Evolutionary conservation across 2,329 filamentous ascomycete genomes (phyloP).

Genomic region (Diplocarpon rosae): DNA sequence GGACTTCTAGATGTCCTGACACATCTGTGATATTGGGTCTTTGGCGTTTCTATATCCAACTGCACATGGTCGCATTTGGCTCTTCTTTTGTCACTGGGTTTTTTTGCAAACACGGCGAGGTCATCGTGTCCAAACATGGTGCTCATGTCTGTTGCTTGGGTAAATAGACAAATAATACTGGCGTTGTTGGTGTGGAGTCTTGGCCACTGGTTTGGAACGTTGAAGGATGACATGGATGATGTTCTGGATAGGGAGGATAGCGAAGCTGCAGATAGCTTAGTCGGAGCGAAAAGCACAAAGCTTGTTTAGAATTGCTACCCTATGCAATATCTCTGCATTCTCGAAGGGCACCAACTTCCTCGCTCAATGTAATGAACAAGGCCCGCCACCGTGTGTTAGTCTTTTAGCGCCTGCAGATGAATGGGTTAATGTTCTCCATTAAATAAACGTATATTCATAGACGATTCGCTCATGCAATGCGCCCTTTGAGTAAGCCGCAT

Average conservation of each 20-base stretch:
- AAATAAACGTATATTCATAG: too few relatives aligned
- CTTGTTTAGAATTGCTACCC: too few relatives aligned
- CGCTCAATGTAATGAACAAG: not conserved
- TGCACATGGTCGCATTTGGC: slow-evolving; percentile 18
- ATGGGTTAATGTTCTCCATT: too few relatives aligned
- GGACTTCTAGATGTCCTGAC: slow-evolving; percentile 63
- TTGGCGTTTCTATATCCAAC: slow-evolving; percentile 13
- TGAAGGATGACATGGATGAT: not conserved
- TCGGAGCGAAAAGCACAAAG: too few relatives aligned
- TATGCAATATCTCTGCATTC: too few relatives aligned
- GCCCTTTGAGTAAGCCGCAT: not conserved
- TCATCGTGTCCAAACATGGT: slow-evolving; percentile 19
- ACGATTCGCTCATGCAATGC: too few relatives aligned
- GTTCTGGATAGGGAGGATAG: slow-evolving; percentile 8
- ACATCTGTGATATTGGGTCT: slow-evolving; percentile 11
- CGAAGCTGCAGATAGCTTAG: slow-evolving; percentile 1
- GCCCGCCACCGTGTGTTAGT: not conserved
- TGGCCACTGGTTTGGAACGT: slow-evolving; percentile 11
- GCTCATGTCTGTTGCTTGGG: slow-evolving; percentile 7
- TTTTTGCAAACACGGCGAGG: slow-evolving; percentile 25
- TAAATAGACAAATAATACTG: slow-evolving; percentile 14
- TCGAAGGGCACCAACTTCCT: too few relatives aligned
- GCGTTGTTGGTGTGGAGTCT: slow-evolving; percentile 20
- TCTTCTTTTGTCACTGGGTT: slow-evolving; percentile 15
- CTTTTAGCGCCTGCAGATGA: too few relatives aligned